A percentile compares a stretch with the other conserved stretches of the same genome.
phyloP scores from a whole-genome alignment of 805 yeast species.

The Lachancea sp. region DNA sequence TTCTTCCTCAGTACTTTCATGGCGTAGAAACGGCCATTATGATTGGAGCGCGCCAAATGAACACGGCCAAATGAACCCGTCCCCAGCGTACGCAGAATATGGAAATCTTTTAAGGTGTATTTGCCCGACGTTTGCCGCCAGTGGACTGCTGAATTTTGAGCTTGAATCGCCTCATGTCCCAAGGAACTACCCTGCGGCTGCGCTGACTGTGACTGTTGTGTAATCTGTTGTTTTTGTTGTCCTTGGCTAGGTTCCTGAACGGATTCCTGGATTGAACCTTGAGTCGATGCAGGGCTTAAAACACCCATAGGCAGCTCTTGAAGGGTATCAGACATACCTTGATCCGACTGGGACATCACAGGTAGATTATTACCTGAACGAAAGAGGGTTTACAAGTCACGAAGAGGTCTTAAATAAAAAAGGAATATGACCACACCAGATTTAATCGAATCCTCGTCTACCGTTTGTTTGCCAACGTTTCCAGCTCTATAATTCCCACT shows the following conservation, averaged over 20 bases:
- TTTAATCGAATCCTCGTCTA: too few relatives aligned
- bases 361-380: too few relatives aligned
- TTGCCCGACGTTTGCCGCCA: constrained; percentile 46
- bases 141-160: constrained; percentile 2
- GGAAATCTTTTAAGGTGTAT: constrained; percentile 73
- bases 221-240: constrained; percentile 3
- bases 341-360: neutral
- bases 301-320: constrained; percentile 3
- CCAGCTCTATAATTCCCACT: too few relatives aligned
- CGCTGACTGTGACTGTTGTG: constrained; percentile 3
- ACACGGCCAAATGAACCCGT: constrained; percentile 96
- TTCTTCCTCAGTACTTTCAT: constrained; percentile 82
- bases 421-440: too few relatives aligned
- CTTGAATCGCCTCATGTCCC: constrained; percentile 1
- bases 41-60: constrained; percentile 79
- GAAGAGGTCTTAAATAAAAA: too few relatives aligned
- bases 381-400: too few relatives aligned
- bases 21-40: constrained; percentile 90
- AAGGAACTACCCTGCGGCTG: constrained; percentile 3
- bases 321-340: neutral
- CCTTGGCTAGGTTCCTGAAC: neutral
- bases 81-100: constrained; percentile 80
- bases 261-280: neutral
- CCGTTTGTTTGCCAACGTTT: too few relatives aligned
- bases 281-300: neutral